phyloP scores from a whole-genome alignment of 2,329 filamentous ascomycete species.

The Fusarium xylarioides region DNA sequence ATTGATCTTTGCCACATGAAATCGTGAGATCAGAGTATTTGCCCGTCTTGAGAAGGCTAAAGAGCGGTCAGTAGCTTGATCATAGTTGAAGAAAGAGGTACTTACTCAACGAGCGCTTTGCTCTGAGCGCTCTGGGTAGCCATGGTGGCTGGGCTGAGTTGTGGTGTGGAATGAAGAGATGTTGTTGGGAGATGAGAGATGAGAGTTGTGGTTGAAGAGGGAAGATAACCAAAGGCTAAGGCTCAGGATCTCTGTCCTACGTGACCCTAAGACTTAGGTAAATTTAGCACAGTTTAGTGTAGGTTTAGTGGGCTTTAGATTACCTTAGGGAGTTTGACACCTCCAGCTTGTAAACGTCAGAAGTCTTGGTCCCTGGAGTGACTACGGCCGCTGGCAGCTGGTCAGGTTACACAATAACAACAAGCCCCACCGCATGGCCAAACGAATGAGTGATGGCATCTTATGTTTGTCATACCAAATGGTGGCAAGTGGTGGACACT shows the following conservation, averaged over 20 bases:
- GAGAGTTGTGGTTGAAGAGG: background rate
- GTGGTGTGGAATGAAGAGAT: background rate
- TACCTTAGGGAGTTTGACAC: accelerated
- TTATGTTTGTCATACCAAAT: accelerated
- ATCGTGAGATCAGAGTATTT: constrained; percentile 15
- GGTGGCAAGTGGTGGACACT: accelerated
- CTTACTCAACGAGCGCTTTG: background rate
- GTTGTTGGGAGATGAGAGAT: background rate
- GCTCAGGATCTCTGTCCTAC: no score
- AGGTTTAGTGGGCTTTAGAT: background rate
- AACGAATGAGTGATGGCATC: background rate
- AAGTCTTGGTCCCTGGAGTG: background rate
- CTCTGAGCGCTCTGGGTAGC: accelerated
- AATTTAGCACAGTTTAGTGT: background rate
- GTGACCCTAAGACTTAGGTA: background rate
- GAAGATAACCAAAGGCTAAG: background rate
- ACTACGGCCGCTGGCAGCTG: background rate
- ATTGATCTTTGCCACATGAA: background rate
- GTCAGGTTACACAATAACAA: background rate
- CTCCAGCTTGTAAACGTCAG: accelerated
- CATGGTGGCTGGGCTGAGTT: accelerated
- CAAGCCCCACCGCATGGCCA: no score
- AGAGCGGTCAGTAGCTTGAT: background rate
- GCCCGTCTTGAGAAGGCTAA: background rate
- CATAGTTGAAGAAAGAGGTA: accelerated